Evolutionary conservation across 2,329 filamentous ascomycete genomes (phyloP), one percentile per base, ranked within the genome.

Genomic region (Periconia sp.): DNA sequence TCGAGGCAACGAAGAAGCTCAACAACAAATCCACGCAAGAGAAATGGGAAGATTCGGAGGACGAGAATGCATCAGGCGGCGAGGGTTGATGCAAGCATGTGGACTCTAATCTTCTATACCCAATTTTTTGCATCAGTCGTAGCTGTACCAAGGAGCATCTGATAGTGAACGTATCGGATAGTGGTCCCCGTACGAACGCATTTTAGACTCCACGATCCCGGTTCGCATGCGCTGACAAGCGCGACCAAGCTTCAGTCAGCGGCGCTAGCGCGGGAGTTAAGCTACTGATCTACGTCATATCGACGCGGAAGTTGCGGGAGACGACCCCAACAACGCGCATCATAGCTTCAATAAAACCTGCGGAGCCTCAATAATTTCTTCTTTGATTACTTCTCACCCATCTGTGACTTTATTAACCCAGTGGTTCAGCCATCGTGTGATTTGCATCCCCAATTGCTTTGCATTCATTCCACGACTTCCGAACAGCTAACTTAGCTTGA

Each of bases 1-100:
- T 76, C 13, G 70, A 66, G 36, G 75, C 74, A 12, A 75, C 72
- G 2, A 71, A 65, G 56, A 52, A 55, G 36, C 46, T 53, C 1
- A 65, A 56, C 51, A 63, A 52, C 23, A 69, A 69, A 48, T 49
- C 57, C 8, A 47, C 43, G 6, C 48, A 57, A 35, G 43, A 41
- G 16, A 61, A 63, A 36, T 66, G 55, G 45, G 57, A 65, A 30
- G 65, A 70, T 11, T 66, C 63, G 1, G 66, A 70, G 24, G 61
- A 67, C 35, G 66, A 69, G 46, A 64, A 68, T 38, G 56, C 55
- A 5, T 66, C 62, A 22, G 65, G 64, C 19, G 66, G 66, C 25
- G 65, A 69, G 38, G 58, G 64, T 17, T 66, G 39, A 57, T 36
- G 12, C 5, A 21, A 5, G n/a, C 19, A 35, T n/a, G n/a, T n/a